Base-by-base conservation (phyloP, 2,329 filamentous ascomycete genomes). In the Cladophialophora exuberans region DNA sequence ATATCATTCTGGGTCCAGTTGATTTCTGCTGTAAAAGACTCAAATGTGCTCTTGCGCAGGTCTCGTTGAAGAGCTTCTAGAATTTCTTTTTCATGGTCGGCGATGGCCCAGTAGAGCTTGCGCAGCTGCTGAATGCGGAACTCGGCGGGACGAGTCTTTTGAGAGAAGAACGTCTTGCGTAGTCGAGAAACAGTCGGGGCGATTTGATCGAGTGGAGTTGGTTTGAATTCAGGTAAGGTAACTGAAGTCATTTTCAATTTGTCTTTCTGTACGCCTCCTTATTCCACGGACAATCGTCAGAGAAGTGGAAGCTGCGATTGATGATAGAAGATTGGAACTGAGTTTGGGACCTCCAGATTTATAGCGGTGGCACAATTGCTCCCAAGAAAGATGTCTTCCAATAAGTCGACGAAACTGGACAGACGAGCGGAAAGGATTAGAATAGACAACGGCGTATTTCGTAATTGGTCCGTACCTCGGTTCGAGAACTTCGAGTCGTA, bases 81-180 rank as follows among this genome's bases (percentile, higher is more conserved):
- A 58, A 97, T 80, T 64, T 87, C 82, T 41, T 84, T 77, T 53
- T 85, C 81, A 70, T 89, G 86, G 77, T 97, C 93, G 62, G 85
- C 85, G 63, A 97, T 64, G 9, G 83, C 91, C 94, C 94, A 97
- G 79, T 96, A 97, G 53, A 97, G 85, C 80, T 91, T 93, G 65
- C 92, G 88, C 58, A 99, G 84, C 79, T 97, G 94, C 51, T 84
- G 80, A 60, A 92, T 79, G 61, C 94, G 86, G 76, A 88, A 97
- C 66, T 89, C 82, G 57, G 97, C 70, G 51, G 89, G 82, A 69
- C 90, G 90, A 38, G 92, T 97, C 75, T 87, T 88, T 71, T 91
- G 86, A 15, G 88, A 82, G 64, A 81, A 80, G 74, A 90, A 97
- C n/a, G 86, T 84, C 47, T 79, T 74, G 67, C 85, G 85, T 38